These are phyloP conservation scores for Penicillium verrucosum DNA, from an alignment of 2,329 filamentous ascomycete genomes.

Conservation along the genomic window DNA sequence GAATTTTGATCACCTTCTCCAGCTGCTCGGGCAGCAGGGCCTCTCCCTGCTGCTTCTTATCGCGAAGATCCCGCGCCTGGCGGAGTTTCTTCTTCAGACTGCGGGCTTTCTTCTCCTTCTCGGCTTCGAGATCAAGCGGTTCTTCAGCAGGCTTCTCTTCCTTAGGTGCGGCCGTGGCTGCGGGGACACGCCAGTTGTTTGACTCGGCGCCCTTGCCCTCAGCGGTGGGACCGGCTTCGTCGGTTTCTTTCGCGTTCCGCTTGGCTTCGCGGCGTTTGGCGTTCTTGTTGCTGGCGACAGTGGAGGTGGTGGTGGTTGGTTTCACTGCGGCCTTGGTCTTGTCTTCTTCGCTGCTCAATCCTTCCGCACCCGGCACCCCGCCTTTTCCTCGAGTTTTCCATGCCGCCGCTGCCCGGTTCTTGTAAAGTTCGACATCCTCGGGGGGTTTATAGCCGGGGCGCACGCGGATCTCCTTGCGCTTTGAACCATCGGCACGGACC, in stretches of 20 bases:
- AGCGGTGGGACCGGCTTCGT: slow-evolving; percentile 41
- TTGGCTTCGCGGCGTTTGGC: slow-evolving; percentile 71
- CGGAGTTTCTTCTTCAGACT: slow-evolving; percentile 92
- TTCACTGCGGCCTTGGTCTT: slow-evolving; percentile 39
- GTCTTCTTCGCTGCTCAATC: slow-evolving; percentile 52
- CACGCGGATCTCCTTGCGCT: slow-evolving; percentile 91
- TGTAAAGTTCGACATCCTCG: slow-evolving; percentile 95
- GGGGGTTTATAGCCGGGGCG: slow-evolving; percentile 89
- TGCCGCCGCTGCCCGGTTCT: slow-evolving; percentile 81
- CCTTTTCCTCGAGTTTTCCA: slow-evolving; percentile 72
- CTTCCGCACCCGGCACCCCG: slow-evolving; percentile 71
- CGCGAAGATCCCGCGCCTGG: slow-evolving; percentile 84
- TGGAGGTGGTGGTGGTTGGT: slow-evolving; percentile 21
- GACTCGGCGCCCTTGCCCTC: slow-evolving; percentile 28
- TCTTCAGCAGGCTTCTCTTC: slow-evolving; percentile 27
- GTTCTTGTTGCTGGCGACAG: slow-evolving; percentile 71
- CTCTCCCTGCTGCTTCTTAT: slow-evolving; percentile 85
- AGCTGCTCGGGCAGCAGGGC: slow-evolving; percentile 87
- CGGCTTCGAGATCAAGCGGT: slow-evolving; percentile 64
- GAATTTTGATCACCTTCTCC: slow-evolving; percentile 96
- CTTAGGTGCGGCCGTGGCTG: slow-evolving; percentile 16
- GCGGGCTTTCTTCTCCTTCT: slow-evolving; percentile 88
- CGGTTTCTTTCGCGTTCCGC: slow-evolving; percentile 60
- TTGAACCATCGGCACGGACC: slow-evolving; percentile 78
- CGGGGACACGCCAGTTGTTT: slow-evolving; percentile 33